Percentiles rank a stretch among this genome's conserved stretches.
Conservation (phyloP, 768 basidiomycete species). For the Macrolepiota dolichaula region DNA sequence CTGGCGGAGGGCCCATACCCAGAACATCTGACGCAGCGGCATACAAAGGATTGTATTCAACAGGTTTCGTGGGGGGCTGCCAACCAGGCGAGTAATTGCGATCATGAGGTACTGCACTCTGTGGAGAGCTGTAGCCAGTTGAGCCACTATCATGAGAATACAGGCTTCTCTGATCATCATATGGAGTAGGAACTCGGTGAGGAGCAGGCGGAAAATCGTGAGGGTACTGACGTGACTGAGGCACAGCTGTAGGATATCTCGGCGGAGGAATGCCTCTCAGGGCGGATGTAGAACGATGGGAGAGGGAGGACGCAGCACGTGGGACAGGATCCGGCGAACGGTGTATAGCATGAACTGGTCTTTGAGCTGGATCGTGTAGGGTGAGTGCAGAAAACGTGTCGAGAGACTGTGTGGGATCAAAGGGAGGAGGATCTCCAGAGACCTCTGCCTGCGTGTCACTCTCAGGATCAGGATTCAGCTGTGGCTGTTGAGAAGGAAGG, state of each 20-base stretch:
- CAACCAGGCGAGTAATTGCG: slow-evolving; percentile 33
- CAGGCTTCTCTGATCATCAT: slow-evolving; percentile 22
- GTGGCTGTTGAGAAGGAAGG: slow-evolving; percentile 35
- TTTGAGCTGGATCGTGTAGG: slow-evolving; percentile 36
- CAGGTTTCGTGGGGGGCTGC: slow-evolving; percentile 23
- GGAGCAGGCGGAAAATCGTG: slow-evolving; percentile 3
- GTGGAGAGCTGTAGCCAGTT: slow-evolving; percentile 4
- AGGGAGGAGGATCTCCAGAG: slow-evolving; percentile 26
- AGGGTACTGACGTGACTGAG: slow-evolving; percentile 24
- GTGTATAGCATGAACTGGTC: slow-evolving; percentile 14
- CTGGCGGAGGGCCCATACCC: slow-evolving; percentile 68
- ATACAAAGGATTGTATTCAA: slow-evolving; percentile 59
- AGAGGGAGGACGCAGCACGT: slow-evolving; percentile 58
- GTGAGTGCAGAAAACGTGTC: slow-evolving; percentile 54
- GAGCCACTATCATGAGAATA: slow-evolving; percentile 31
- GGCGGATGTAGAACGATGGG: slow-evolving; percentile 32
- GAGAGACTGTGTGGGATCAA: slow-evolving; percentile 43
- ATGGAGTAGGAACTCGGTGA: neutral
- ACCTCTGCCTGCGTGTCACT: slow-evolving; percentile 20
- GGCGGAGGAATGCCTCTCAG: slow-evolving; percentile 26
- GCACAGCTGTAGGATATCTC: slow-evolving; percentile 40
- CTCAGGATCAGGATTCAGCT: slow-evolving; percentile 28
- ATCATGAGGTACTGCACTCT: slow-evolving; percentile 22
- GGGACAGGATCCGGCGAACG: slow-evolving; percentile 43
- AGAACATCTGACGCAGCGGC: slow-evolving; percentile 78